Conservation (phyloP, 2,329 filamentous ascomycete species). For the Diaporthe ilicicola region DNA sequence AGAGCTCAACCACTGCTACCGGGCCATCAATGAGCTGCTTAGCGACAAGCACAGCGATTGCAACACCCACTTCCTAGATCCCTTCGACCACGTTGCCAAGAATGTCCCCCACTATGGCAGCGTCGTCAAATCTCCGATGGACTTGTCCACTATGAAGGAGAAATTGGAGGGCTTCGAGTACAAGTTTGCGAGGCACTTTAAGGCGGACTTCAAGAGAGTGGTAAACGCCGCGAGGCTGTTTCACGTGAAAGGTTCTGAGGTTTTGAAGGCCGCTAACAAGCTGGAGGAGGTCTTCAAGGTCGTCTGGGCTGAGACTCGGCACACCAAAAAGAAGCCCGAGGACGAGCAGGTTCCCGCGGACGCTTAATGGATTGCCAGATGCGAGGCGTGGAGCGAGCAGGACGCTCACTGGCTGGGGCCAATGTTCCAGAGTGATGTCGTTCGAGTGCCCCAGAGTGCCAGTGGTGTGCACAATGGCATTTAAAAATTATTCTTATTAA, state of each 20-base stretch:
- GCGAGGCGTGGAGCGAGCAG: too few relatives aligned
- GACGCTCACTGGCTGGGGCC: too few relatives aligned
- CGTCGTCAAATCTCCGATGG: slow-evolving; percentile 96
- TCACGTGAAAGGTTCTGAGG: slow-evolving; percentile 78
- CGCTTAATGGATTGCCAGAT: not conserved
- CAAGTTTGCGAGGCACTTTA: slow-evolving; percentile 82
- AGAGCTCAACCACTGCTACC: not conserved
- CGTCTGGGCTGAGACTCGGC: not conserved
- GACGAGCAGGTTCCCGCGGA: slow-evolving; percentile 53
- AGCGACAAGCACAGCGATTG: not conserved
- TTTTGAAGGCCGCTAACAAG: slow-evolving; percentile 75
- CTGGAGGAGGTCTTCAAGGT: slow-evolving; percentile 77
- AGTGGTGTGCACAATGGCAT: too few relatives aligned
- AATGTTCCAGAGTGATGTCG: too few relatives aligned
- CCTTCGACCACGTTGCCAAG: slow-evolving; percentile 91
- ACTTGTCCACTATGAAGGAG: slow-evolving; percentile 78
- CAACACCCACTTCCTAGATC: slow-evolving; percentile 68
- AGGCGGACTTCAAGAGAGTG: slow-evolving; percentile 82
- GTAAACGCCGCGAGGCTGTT: slow-evolving; percentile 92
- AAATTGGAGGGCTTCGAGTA: slow-evolving; percentile 85
- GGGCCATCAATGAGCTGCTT: not conserved
- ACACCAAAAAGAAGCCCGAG: slow-evolving; percentile 68
- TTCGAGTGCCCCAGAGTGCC: too few relatives aligned
- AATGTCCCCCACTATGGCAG: slow-evolving; percentile 94
- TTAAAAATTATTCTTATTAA: too few relatives aligned